These are phyloP conservation scores for Schwanniomyces sp. DNA, from an alignment of 805 yeast species.

Conservation along the genomic window DNA sequence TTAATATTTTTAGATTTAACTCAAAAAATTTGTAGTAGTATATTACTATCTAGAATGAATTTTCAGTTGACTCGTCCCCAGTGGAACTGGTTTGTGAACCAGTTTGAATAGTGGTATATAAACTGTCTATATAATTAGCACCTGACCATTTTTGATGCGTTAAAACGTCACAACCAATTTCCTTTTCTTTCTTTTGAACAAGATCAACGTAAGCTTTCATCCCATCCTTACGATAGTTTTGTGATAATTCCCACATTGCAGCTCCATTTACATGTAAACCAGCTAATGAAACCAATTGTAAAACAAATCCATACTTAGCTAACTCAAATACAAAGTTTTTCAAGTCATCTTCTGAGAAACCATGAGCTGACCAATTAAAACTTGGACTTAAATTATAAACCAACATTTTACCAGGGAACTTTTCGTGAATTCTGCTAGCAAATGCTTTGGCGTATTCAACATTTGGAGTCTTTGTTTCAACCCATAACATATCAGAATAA, in stretches of 20 bases:
- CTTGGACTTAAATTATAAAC: constrained; percentile 63
- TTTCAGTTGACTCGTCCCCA: constrained; percentile 46
- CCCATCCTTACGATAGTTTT: constrained; percentile 49
- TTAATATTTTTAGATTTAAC: too few relatives aligned
- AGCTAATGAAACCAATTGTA: constrained; percentile 61
- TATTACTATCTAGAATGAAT: constrained; percentile 11
- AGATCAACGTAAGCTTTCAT: constrained; percentile 58
- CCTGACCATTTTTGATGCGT: constrained; percentile 68
- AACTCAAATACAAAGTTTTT: constrained; percentile 51
- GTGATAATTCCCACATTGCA: constrained; percentile 51
- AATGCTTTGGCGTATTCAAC: constrained; percentile 48
- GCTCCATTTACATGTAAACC: constrained; percentile 57
- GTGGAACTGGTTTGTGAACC: constrained; percentile 43
- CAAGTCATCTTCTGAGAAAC: constrained; percentile 47
- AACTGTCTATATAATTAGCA: constrained; percentile 51
- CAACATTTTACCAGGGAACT: constrained; percentile 52
- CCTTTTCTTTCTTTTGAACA: constrained; percentile 50
- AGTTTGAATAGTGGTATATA: constrained; percentile 39
- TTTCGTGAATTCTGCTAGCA: constrained; percentile 45
- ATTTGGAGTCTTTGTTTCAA: constrained; percentile 62
- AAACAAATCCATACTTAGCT: constrained; percentile 55
- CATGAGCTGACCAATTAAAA: constrained; percentile 61
- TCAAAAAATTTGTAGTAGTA: too few relatives aligned
- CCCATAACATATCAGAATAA: constrained; percentile 59
- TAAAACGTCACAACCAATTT: constrained; percentile 48